A percentile compares a stretch with the other conserved stretches of the same genome.
Evolutionary conservation across 352 stramenopile genomes (phyloP).

Genomic region (Pythium insidiosum): DNA sequence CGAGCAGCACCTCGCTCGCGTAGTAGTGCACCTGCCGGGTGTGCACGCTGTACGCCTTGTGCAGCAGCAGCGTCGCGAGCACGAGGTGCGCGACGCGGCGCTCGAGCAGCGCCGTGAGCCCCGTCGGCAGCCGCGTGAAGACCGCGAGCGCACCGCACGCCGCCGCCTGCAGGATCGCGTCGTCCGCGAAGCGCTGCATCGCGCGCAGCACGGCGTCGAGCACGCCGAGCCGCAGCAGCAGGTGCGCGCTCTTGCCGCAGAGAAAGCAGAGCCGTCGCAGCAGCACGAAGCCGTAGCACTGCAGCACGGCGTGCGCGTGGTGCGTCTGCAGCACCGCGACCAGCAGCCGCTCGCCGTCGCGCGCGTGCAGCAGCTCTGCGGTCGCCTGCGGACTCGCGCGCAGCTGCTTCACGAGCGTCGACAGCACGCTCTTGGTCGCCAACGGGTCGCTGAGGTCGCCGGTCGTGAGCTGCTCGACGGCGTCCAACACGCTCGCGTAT

Average conservation of each 20-base stretch:
- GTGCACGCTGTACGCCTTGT: conserved; percentile 79
- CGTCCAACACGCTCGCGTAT: conserved; percentile 27
- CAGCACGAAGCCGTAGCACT: conserved; percentile 76
- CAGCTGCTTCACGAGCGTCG: conserved; percentile 72
- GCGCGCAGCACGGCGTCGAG: conserved; percentile 39
- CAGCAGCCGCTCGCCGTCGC: conserved; percentile 35
- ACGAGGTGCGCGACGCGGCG: conserved; percentile 51
- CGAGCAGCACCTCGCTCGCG: conserved; percentile 67
- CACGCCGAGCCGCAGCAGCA: conserved; percentile 43
- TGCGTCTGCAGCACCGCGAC: conserved; percentile 52
- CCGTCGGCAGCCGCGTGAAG: conserved; percentile 50
- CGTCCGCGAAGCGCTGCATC: conserved; percentile 61
- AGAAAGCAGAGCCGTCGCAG: conserved; percentile 67
- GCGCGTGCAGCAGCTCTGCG: conserved; percentile 42
- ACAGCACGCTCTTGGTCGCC: conserved; percentile 51
- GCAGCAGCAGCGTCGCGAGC: conserved; percentile 55
- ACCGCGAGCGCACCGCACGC: conserved; percentile 68
- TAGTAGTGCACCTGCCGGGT: conserved; percentile 83
- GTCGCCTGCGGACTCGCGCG: conserved; percentile 60
- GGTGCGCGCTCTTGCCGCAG: conserved; percentile 48
- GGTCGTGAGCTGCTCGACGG: conserved; percentile 36
- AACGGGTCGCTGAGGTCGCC: conserved; percentile 25
- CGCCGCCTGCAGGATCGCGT: conserved; percentile 73
- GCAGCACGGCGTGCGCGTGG: conserved; percentile 58
- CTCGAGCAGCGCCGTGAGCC: conserved; percentile 40